phyloP scores from a whole-genome alignment of 1,284 basidiomycete species.

The Trametes pubescens region DNA sequence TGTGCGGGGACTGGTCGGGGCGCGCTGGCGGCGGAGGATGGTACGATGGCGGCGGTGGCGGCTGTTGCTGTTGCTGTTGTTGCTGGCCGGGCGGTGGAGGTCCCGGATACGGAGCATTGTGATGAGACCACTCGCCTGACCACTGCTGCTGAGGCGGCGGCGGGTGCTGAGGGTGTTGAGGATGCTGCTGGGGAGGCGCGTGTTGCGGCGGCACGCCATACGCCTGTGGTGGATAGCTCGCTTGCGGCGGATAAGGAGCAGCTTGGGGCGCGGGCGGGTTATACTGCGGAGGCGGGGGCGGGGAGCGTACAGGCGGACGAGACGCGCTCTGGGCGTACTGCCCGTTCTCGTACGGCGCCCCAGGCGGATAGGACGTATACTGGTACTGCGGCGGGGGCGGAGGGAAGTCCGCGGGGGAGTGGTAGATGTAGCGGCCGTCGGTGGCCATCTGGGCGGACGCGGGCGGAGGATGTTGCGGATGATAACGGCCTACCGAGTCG shows the following conservation, averaged over 20 bases:
- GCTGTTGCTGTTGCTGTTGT: conserved; percentile 24
- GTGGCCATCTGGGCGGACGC: conserved; percentile 53
- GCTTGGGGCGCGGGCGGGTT: conserved; percentile 34
- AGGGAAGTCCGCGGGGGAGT: conserved; percentile 34
- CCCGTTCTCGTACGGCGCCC: conserved; percentile 48
- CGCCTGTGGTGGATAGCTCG: conserved; percentile 44
- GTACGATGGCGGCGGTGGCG: conserved; percentile 34
- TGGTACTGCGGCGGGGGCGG: conserved; percentile 55
- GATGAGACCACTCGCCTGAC: conserved; percentile 39
- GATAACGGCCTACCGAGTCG: conserved; percentile 18
- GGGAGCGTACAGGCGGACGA: conserved; percentile 47
- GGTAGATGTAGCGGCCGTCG: conserved; percentile 67
- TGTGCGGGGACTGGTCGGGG: conserved; percentile 36
- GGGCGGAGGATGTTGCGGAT: conserved; percentile 22
- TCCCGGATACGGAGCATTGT: conserved; percentile 38
- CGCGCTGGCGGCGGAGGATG: conserved; percentile 35
- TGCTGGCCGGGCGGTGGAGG: conserved; percentile 40
- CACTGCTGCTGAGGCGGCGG: conserved; percentile 45
- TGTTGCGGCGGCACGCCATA: conserved; percentile 44
- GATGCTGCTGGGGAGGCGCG: conserved; percentile 43
- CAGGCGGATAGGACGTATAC: conserved; percentile 48
- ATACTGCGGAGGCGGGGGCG: conserved; percentile 44
- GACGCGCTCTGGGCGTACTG: conserved; percentile 49
- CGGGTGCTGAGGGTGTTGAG: conserved; percentile 43
- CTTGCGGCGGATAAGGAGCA: conserved; percentile 37